These are phyloP conservation scores for Colletotrichum sp. DNA, from an alignment of 2,329 filamentous ascomycete species.

Conservation along the genomic window DNA sequence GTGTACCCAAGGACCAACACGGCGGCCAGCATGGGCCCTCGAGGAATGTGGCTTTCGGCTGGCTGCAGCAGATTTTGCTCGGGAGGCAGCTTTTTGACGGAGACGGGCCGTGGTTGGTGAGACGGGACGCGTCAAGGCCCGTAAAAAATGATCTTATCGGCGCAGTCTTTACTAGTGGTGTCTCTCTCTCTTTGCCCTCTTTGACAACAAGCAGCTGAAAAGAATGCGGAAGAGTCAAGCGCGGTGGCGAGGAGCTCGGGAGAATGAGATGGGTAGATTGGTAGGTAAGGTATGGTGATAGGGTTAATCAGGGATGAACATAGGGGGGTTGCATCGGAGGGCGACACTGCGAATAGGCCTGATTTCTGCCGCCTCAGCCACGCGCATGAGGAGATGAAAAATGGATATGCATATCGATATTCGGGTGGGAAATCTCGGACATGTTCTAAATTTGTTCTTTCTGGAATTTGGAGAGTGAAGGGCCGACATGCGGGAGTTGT, in stretches of 20 bases:
- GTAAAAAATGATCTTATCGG: not conserved
- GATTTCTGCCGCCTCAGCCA: constrained; percentile 1
- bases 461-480: not conserved
- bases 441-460: constrained; percentile 14
- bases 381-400: constrained; percentile 14
- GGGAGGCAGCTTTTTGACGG: not conserved
- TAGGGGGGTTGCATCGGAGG: constrained; percentile 7
- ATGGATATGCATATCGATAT: constrained; percentile 8
- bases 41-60: not conserved
- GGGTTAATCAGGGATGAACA: not conserved
- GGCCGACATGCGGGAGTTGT: not conserved
- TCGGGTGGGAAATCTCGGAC: constrained; percentile 5
- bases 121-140: constrained; percentile 8
- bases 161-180: not conserved
- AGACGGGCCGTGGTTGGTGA: not conserved
- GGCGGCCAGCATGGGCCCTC: not conserved
- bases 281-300: not conserved
- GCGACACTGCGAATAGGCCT: not conserved
- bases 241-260: not conserved
- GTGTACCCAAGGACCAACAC: not conserved
- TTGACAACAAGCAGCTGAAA: not conserved
- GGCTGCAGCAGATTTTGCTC: not conserved
- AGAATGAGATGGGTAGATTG: not conserved
- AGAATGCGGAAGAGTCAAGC: not conserved
- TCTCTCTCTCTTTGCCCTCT: not conserved